Base-by-base conservation (phyloP, 1,139 yeast species). In the Suhomyces guaymorum region DNA sequence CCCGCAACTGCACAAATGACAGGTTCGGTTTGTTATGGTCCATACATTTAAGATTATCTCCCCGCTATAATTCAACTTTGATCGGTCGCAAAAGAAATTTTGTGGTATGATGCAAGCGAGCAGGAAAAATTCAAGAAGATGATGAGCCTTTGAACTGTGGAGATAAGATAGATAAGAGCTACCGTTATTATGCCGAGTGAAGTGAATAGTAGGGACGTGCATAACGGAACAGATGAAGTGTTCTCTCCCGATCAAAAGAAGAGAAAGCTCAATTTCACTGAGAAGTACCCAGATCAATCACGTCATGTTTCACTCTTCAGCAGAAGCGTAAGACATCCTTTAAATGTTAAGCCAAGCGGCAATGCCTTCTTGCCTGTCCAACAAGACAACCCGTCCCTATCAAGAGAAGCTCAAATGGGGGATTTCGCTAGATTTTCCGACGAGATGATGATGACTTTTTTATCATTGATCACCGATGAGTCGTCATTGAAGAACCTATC, bases 341-440 rank as follows among this genome's bases (percentile, higher is more conserved):
- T 85, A 21, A 83, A 84, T 37, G 83, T 86, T 14, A 78, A 75
- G 46, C 96, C 95, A 0, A 63, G 73, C 26, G 95, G 95, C 4
- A 86, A 86, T 50, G 70, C 70, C 14, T 52, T 58, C 29, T 46
- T 69, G 14, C 41, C 57, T 37, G 41, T 53, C 42, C 24, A 53
- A 32, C 40, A 46, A 13, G 34, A 30, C 11, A 54, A 52, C n/a
- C 43, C 48, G 4, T 48, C 51, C 2, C 37, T 46, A 5, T 48
- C 60, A 11, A 58, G 70, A 24, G 46, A 51, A 5, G 48, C 59
- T 17, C 66, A 70, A 25, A 63, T 83, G 54, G 96, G 96, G 0
- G 40, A 51, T 7, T 67, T 85, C 17, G 55, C 70, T 0, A 34
- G 39, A 1, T 67, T 85, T 27, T 65, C 80, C 0, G 95, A 86